Base-by-base conservation (phyloP, 2,329 filamentous ascomycete genomes). In the Apiospora marii region DNA sequence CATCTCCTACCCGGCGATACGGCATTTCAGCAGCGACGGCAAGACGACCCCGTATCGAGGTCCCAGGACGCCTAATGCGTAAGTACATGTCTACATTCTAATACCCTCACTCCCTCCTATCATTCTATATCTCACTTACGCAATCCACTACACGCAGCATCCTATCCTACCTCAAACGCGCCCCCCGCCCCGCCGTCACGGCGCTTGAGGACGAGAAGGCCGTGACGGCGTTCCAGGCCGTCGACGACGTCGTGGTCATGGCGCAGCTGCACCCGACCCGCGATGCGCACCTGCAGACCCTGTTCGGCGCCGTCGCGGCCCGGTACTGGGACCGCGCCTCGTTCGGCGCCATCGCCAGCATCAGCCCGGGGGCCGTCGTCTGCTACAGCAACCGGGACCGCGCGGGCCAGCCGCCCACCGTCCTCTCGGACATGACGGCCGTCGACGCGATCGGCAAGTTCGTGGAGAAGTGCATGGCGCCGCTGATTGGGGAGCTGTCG, bases 1-100 rank as follows among this genome's bases (percentile, higher is more conserved):
- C 43, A 79, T 80, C 16, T 87, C 86, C 0, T 87, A 85, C 73
- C 86, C 86, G 2, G 80, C 86, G 8, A 82, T 88, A 48, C 82
- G 86, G 0, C 81, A 85, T 13, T 85, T 85, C 72, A 80, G 80
- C 51, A 76, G 78, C 3, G 78, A 82, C 37, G 80, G 81, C 2
- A 74, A 76, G 5, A 79, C 79, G 67, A 77, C 75, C 14, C 77
- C 84, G 69, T 88, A 87, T 74, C 82, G 86, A 48, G 86, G 87
- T 0, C 80, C 83, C 0, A 80, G 85, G 27, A 83, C 78, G 64
- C 80, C 83, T 0, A 73, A 79, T 14, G 74, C 81, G 85, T 86
- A 72, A 72, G 83, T 79, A 46, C 8, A 41, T 10, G 37, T 13
- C 6, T 14, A 14, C 30, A 4, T 37, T 37, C 34, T 37, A 3